Conservation (phyloP, 1,139 yeast genomes). For the Lizanozyma gosingica region DNA sequence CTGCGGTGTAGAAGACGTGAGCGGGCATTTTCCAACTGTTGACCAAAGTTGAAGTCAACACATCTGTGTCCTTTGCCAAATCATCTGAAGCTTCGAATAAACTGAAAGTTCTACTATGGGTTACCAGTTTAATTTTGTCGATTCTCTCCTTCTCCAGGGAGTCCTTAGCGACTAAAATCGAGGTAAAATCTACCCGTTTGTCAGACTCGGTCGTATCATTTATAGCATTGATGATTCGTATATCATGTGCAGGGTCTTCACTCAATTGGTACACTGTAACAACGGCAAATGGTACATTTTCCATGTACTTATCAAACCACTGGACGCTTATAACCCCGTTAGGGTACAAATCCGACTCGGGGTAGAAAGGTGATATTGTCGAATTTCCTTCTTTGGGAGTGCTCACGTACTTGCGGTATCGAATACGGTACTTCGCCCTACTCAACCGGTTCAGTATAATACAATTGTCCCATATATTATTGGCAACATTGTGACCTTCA, state of each 20-base stretch:
- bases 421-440: constrained; percentile 23
- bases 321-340: constrained; percentile 29
- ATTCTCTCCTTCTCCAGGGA: neutral
- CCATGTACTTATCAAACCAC: constrained; percentile 31
- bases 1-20: constrained; percentile 24
- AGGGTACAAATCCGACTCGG: constrained; percentile 29
- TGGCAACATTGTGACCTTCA: constrained; percentile 11
- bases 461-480: constrained; percentile 30
- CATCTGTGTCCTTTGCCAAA: constrained; percentile 16
- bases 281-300: constrained; percentile 26
- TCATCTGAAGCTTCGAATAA: neutral
- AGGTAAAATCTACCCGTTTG: neutral
- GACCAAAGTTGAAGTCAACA: constrained; percentile 21
- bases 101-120: neutral
- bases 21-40: constrained; percentile 22
- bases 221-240: neutral
- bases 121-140: neutral
- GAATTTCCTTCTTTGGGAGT: constrained; percentile 16
- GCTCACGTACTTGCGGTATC: constrained; percentile 1
- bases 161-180: neutral
- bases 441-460: constrained; percentile 30
- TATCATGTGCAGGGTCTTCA: constrained; percentile 5
- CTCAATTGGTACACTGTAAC: constrained; percentile 16
- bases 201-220: neutral
- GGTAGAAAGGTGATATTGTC: constrained; percentile 28